Conservation (phyloP, 2,329 filamentous ascomycete genomes). For the Calonectria naviculata region DNA sequence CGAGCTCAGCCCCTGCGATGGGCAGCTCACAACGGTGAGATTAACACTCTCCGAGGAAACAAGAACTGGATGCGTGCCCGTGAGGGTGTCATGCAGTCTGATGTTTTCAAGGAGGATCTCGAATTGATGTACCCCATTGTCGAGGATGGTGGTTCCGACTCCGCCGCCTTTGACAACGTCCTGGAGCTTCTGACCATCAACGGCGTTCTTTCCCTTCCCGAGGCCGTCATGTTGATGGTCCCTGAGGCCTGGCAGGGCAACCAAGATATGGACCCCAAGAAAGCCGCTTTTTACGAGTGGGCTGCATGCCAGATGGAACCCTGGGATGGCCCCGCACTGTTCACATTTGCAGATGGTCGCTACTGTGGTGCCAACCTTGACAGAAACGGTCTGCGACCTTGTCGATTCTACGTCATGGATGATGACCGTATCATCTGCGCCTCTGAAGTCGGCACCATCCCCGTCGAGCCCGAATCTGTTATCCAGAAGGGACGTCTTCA, state of each 20-base stretch:
- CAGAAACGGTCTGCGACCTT: conserved; percentile 93
- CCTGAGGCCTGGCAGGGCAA: conserved; percentile 99
- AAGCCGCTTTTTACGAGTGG: conserved; percentile 98
- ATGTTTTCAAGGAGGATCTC: conserved; percentile 91
- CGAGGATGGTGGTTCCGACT: conserved; percentile 96
- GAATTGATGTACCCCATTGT: conserved; percentile 93
- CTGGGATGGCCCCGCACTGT: conserved; percentile 96
- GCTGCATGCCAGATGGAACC: conserved; percentile 99
- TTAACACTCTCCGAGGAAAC: conserved; percentile 96
- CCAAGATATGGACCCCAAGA: conserved; percentile 89
- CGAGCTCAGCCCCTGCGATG: conserved; percentile 95
- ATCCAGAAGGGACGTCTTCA: conserved; percentile 94
- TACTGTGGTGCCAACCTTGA: conserved; percentile 98
- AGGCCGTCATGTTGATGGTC: conserved; percentile 99
- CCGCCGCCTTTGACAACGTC: conserved; percentile 97
- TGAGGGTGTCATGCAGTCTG: conserved; percentile 93
- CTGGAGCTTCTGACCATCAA: conserved; percentile 95
- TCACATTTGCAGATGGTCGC: conserved; percentile 95
- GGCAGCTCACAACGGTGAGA: conserved; percentile 99
- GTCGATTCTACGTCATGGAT: conserved; percentile 96
- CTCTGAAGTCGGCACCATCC: conserved; percentile 94
- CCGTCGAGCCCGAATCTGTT: conserved; percentile 88
- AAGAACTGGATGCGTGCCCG: conserved; percentile 99
- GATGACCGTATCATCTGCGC: conserved; percentile 98
- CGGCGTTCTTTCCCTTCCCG: conserved; percentile 91